Evolutionary conservation across 345 rosid species (phyloP).

Genomic region (Psidium guajava): DNA sequence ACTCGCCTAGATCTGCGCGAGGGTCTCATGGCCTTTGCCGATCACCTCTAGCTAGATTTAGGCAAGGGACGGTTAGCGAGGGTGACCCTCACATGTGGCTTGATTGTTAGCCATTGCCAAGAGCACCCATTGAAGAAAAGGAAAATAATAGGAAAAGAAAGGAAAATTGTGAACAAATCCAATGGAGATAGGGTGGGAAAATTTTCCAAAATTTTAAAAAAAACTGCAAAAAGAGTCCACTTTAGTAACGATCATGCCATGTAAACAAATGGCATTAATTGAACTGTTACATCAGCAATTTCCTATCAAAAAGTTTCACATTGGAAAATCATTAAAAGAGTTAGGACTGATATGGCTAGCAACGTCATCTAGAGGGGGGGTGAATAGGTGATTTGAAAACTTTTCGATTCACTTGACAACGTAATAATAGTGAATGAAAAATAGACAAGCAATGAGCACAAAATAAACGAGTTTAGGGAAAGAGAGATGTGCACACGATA

Average conservation of each 20-base stretch:
- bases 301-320: fast-evolving
- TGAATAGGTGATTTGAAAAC: too few relatives aligned
- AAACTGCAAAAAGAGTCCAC: background rate
- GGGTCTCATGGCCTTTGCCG: background rate
- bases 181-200: background rate
- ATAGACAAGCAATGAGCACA: too few relatives aligned
- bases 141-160: background rate
- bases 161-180: fast-evolving
- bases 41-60: background rate
- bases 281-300: fast-evolving
- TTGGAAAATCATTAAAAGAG: background rate
- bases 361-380: too few relatives aligned
- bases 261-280: fast-evolving
- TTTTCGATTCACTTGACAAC: too few relatives aligned
- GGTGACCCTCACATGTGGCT: fast-evolving
- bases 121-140: background rate
- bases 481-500: too few relatives aligned
- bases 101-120: fast-evolving
- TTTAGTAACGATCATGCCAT: fast-evolving
- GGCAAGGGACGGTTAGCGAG: background rate
- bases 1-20: fast-evolving
- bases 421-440: too few relatives aligned
- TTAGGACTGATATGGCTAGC: too few relatives aligned
- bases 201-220: background rate
- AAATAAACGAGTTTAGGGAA: too few relatives aligned